Conservation (phyloP, 768 basidiomycete species). For the Coprinopsis marcescibilis region DNA sequence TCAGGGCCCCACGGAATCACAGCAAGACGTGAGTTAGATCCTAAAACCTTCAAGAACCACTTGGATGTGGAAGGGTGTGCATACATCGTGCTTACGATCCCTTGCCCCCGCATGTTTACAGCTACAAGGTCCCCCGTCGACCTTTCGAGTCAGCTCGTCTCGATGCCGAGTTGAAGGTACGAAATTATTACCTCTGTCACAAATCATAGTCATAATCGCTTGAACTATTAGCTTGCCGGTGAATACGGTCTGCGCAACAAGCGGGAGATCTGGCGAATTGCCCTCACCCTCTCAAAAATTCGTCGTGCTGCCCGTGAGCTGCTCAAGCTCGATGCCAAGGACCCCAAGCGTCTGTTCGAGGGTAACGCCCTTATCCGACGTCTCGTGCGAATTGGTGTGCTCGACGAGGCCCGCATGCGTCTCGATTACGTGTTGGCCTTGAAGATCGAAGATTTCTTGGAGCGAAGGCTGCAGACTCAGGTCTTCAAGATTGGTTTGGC, state of each 20-base stretch:
- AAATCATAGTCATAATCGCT: not conserved
- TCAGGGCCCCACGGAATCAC: constrained; percentile 87
- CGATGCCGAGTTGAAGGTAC: constrained; percentile 98
- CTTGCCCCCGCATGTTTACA: constrained; percentile 58
- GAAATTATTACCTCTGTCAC: constrained; percentile 8
- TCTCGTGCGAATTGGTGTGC: constrained; percentile 98
- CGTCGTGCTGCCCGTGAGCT: constrained; percentile 99
- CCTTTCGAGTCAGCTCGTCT: constrained; percentile 97
- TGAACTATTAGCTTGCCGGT: constrained; percentile 79
- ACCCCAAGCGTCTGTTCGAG: constrained; percentile 99
- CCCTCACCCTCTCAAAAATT: constrained; percentile 97
- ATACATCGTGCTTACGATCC: constrained; percentile 39
- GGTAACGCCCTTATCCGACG: constrained; percentile 94
- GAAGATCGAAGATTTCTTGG: constrained; percentile 99
- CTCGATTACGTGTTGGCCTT: constrained; percentile 99
- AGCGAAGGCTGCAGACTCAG: constrained; percentile 97
- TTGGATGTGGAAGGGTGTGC: constrained; percentile 52
- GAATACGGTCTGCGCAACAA: constrained; percentile 99
- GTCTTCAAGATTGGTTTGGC: constrained; percentile 99
- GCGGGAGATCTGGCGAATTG: constrained; percentile 99
- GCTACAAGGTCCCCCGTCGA: constrained; percentile 98
- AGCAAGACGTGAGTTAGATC: constrained; percentile 85
- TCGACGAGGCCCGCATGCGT: constrained; percentile 98
- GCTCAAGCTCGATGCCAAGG: constrained; percentile 99
- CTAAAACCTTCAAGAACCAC: constrained; percentile 56